Evolutionary conservation across 495 filamentous ascomycete species (phyloP), one percentile per base, ranked within the genome.

Genomic region (Penicillium psychrofluorescens): DNA sequence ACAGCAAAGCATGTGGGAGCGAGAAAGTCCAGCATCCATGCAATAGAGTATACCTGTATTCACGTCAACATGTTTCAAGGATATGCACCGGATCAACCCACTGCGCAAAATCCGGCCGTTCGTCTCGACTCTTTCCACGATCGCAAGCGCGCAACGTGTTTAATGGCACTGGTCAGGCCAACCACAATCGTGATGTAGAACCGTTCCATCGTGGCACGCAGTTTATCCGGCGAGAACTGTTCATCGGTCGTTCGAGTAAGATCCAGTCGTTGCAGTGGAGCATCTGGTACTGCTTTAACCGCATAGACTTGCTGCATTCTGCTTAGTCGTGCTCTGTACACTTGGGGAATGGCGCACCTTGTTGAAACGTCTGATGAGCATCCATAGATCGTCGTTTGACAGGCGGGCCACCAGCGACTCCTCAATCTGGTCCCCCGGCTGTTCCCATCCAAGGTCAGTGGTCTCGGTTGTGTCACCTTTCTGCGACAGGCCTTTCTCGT

Each of bases 161-260:
- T 90, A 11, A 77, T 72, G 29, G 79, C 74, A 1, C 67, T 71
- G 13, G 85, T 71, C 29, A 88, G 15, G 7, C 79, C 76, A 27
- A 92, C 75, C 1, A 87, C 67, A 0, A 95, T 79, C 0, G 85
- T 86, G 68, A 84, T 88, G 58, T 95, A 95, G 31, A 95, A 76
- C 4, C 89, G 72, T 58, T 95, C 89, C 11, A 94, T 49, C 36
- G 81, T 89, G 9, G 77, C 78, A 15, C 89, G 74, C 36, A 95
- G 68, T 61, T 95, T 94, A 54, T 94, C 88, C 0, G 88, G 87
- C 0, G 84, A 84, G 61, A 92, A 94, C 46, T 90, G 84, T 41
- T 94, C 88, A 30, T 91, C 84, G 28, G 86, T 83, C 2, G 86
- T 80, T 41, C 87, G 84, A 39, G 87, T 86, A 11, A 94, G 67